Conservation (phyloP, 345 rosid genomes). For the Kernera saxatilis region DNA sequence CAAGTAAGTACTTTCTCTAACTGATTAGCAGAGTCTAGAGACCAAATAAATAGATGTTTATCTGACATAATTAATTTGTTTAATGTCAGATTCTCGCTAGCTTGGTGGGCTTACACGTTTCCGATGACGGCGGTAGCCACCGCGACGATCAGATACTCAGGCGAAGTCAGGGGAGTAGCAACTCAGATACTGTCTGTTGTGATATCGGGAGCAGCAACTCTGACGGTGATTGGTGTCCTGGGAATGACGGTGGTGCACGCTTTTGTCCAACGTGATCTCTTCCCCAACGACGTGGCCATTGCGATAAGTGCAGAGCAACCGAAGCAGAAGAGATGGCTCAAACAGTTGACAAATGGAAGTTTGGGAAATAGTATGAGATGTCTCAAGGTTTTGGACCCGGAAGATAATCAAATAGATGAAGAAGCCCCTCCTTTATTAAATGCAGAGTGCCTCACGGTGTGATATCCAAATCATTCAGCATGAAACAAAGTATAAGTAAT, state of each 20-base stretch:
- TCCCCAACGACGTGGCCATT: constrained; percentile 67
- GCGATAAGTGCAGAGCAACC: constrained; percentile 60
- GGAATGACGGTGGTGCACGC: constrained; percentile 47
- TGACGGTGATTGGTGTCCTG: constrained; percentile 47
- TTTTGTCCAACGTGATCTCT: constrained; percentile 45
- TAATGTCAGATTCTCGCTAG: constrained; percentile 61
- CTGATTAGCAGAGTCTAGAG: neutral
- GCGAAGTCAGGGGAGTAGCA: constrained; percentile 39
- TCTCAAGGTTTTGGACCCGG: constrained; percentile 34
- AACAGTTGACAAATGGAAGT: constrained; percentile 38
- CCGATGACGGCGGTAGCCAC: constrained; percentile 72
- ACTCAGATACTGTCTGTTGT: constrained; percentile 39
- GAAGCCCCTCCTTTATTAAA: constrained; percentile 34
- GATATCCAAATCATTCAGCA: neutral
- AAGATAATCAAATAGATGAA: constrained; percentile 31
- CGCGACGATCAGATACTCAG: constrained; percentile 61
- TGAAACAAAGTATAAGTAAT: neutral
- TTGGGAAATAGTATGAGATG: constrained; percentile 46
- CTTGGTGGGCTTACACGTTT: constrained; percentile 97
- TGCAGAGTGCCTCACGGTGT: neutral
- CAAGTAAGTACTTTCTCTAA: constrained; percentile 36
- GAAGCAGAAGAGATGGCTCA: constrained; percentile 49
- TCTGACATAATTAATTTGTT: neutral
- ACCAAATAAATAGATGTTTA: neutral
- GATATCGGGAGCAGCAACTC: constrained; percentile 43